phyloP scores from a whole-genome alignment of 345 rosid species.

The Gossypium anomalum region DNA sequence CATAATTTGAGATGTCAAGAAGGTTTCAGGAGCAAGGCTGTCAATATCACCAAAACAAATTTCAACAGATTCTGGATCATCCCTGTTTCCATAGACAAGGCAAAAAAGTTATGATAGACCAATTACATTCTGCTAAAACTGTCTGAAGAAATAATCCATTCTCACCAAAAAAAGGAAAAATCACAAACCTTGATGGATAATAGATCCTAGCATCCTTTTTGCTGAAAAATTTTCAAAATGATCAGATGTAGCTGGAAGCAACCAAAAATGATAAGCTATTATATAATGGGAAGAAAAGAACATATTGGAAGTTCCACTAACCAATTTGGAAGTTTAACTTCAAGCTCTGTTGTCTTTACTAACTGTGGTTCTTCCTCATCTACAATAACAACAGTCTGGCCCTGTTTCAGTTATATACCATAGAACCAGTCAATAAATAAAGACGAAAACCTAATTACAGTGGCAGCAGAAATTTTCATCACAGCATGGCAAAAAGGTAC shows the following conservation, averaged over 20 bases:
- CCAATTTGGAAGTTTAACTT: constrained; percentile 46
- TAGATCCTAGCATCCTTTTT: constrained; percentile 45
- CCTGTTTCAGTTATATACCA: constrained; percentile 30
- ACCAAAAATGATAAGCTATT: constrained; percentile 5
- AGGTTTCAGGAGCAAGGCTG: constrained; percentile 63
- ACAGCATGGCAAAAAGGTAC: neutral
- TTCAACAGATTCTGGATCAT: constrained; percentile 62
- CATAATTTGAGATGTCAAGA: constrained; percentile 71
- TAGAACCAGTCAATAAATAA: neutral
- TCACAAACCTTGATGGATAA: constrained; percentile 70
- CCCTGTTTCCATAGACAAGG: constrained; percentile 39
- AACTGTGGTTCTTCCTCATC: constrained; percentile 64
- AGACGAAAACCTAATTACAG: neutral
- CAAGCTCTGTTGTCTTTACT: constrained; percentile 28
- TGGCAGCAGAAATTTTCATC: constrained; percentile 6
- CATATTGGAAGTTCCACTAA: constrained; percentile 19
- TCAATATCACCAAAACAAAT: constrained; percentile 54
- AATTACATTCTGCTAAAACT: constrained; percentile 1
- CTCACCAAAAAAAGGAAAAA: neutral
- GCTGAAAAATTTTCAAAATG: constrained; percentile 36
- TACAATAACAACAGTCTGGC: constrained; percentile 49
- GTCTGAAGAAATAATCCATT: neutral
- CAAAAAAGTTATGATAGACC: neutral
- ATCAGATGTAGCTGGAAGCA: constrained; percentile 18
- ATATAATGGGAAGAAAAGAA: neutral